Evolutionary conservation across 176 grass and related monocot species (phyloP).

Genomic region (Bolboschoenus planiculmis): DNA sequence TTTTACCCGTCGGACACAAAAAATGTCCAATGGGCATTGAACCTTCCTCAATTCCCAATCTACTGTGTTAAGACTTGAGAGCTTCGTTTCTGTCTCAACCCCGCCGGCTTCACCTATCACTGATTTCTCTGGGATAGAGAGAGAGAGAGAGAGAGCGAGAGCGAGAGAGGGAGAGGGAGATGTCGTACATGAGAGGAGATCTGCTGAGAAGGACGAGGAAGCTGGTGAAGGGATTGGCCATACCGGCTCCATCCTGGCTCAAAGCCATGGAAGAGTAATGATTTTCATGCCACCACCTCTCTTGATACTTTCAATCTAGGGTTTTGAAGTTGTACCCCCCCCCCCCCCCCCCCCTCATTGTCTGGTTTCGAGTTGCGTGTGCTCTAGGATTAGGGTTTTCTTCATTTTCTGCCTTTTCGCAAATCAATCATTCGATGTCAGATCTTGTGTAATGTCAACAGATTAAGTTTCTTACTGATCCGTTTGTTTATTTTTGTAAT

Average conservation of each 20-base stretch:
- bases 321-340: neutral
- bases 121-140: neutral
- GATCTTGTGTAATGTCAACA: neutral
- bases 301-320: neutral
- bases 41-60: no score
- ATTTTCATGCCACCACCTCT: neutral
- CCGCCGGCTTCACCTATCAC: neutral
- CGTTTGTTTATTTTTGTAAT: neutral
- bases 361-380: neutral
- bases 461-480: neutral
- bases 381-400: neutral
- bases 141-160: constrained; percentile 28
- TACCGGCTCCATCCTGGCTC: constrained; percentile 62
- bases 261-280: constrained; percentile 85
- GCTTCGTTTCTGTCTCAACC: neutral
- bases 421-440: neutral
- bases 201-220: constrained; percentile 67
- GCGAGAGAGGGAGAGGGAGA: constrained; percentile 13
- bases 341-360: neutral
- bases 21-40: no score
- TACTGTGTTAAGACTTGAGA: neutral
- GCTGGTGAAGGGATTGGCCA: constrained; percentile 74
- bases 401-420: neutral
- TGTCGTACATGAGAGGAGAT: constrained; percentile 78
- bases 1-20: no score